Conservation (phyloP, 2,329 filamentous ascomycete genomes). For the Aureobasidium sp. region DNA sequence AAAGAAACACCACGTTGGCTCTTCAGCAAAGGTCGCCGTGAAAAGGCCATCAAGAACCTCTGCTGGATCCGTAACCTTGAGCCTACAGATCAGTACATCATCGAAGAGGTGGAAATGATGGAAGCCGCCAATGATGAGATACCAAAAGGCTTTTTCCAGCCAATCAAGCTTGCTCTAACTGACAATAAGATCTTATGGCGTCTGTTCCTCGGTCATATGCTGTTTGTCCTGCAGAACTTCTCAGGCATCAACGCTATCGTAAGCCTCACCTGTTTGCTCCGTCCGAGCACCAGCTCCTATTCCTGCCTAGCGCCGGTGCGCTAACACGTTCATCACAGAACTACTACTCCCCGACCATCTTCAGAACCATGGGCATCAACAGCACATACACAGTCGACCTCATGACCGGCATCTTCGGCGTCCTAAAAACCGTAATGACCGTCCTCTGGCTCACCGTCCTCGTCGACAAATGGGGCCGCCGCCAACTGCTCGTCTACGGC, state of each 20-base stretch:
- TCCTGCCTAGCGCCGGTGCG: background rate
- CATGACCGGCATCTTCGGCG: slow-evolving; percentile 34
- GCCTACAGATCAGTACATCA: slow-evolving; percentile 56
- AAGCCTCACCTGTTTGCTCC: background rate
- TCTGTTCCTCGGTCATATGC: slow-evolving; percentile 19
- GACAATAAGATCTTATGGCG: slow-evolving; percentile 18
- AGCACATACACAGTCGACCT: slow-evolving; percentile 54
- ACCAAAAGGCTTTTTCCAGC: slow-evolving; percentile 16
- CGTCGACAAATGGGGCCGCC: slow-evolving; percentile 35
- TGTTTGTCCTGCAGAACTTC: slow-evolving; percentile 19
- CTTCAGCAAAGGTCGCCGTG: slow-evolving; percentile 35
- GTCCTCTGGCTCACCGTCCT: slow-evolving; percentile 35
- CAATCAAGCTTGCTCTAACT: slow-evolving; percentile 15
- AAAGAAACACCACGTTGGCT: slow-evolving; percentile 41
- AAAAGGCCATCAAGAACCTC: slow-evolving; percentile 37
- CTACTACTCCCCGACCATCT: slow-evolving; percentile 65
- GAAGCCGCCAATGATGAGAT: slow-evolving; percentile 60
- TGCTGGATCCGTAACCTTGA: slow-evolving; percentile 59
- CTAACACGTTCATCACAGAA: background rate
- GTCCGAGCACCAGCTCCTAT: background rate
- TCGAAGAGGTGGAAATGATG: slow-evolving; percentile 65
- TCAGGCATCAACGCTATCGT: slow-evolving; percentile 17
- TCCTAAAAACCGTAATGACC: slow-evolving; percentile 30
- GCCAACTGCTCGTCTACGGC: slow-evolving; percentile 41
- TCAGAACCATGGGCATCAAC: slow-evolving; percentile 56